These are phyloP conservation scores for Miscanthus lutarioriparius DNA, from an alignment of 176 grass and related monocot genomes.

Conservation along the genomic window DNA sequence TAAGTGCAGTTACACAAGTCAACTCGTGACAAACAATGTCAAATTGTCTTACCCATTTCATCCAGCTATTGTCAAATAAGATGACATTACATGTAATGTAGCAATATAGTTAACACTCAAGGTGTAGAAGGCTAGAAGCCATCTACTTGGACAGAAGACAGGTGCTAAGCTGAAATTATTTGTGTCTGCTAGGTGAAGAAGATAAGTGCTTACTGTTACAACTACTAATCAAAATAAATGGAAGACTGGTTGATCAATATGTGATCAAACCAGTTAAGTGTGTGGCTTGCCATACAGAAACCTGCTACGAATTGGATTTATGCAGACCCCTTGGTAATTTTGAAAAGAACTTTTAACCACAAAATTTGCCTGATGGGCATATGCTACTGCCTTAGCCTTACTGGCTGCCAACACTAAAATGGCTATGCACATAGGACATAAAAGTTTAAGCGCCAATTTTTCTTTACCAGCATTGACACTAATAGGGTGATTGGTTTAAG, in stretches of 20 bases:
- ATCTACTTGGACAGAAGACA: neutral
- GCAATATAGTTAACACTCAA: neutral
- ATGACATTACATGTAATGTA: neutral
- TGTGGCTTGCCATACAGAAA: neutral
- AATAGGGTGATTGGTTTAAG: no score
- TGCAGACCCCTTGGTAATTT: neutral
- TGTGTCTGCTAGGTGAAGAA: neutral
- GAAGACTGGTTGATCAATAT: neutral
- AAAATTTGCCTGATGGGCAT: neutral
- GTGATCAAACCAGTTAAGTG: neutral
- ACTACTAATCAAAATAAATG: neutral
- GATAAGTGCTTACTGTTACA: neutral
- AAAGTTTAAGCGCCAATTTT: neutral
- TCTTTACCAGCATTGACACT: neutral
- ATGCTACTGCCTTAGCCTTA: neutral
- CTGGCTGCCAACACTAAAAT: no score
- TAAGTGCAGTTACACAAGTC: neutral
- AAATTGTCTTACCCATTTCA: neutral
- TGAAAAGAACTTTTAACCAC: neutral
- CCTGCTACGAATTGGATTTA: neutral
- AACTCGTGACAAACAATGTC: neutral
- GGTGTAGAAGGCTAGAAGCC: neutral
- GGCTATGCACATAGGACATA: neutral
- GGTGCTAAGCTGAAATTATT: slow-evolving; percentile 2
- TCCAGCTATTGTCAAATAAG: neutral